These are phyloP conservation scores for Epichloe uncinata DNA, from an alignment of 2,329 filamentous ascomycete genomes.

Conservation along the genomic window DNA sequence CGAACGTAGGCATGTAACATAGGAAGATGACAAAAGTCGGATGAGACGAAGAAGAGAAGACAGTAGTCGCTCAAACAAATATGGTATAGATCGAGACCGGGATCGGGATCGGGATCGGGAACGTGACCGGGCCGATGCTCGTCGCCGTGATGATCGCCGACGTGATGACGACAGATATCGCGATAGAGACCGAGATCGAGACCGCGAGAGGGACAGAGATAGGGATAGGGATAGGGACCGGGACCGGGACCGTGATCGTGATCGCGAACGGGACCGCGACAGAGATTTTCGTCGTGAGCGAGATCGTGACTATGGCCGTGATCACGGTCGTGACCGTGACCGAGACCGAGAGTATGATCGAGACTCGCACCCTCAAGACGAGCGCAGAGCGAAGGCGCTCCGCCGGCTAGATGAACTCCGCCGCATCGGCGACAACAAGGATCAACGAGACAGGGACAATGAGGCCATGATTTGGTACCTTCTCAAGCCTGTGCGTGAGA, in stretches of 20 bases:
- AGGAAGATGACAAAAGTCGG: no score
- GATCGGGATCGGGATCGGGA: constrained; percentile 7
- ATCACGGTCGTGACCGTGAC: constrained; percentile 12
- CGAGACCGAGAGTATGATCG: constrained; percentile 12
- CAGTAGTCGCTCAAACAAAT: constrained; percentile 22
- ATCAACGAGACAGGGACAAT: constrained; percentile 31
- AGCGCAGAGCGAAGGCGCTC: constrained; percentile 27
- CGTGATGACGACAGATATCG: constrained; percentile 11
- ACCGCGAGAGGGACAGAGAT: neutral
- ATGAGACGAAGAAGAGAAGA: no score
- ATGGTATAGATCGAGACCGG: constrained; percentile 20
- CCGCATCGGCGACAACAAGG: constrained; percentile 34
- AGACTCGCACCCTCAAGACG: constrained; percentile 22
- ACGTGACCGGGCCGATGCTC: constrained; percentile 6
- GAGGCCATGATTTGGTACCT: constrained; percentile 35
- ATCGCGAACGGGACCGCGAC: constrained; percentile 13
- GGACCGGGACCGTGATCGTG: neutral
- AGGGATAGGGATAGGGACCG: constrained; percentile 5
- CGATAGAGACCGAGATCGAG: constrained; percentile 12
- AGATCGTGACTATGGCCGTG: constrained; percentile 12
- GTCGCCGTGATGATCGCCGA: constrained; percentile 7
- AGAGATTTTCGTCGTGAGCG: constrained; percentile 11
- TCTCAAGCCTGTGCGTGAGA: constrained; percentile 45
- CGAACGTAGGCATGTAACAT: no score
- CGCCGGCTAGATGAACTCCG: constrained; percentile 30